Evolutionary conservation across 1,284 basidiomycete species (phyloP).

Genomic region (Moesziomyces globuligerus): DNA sequence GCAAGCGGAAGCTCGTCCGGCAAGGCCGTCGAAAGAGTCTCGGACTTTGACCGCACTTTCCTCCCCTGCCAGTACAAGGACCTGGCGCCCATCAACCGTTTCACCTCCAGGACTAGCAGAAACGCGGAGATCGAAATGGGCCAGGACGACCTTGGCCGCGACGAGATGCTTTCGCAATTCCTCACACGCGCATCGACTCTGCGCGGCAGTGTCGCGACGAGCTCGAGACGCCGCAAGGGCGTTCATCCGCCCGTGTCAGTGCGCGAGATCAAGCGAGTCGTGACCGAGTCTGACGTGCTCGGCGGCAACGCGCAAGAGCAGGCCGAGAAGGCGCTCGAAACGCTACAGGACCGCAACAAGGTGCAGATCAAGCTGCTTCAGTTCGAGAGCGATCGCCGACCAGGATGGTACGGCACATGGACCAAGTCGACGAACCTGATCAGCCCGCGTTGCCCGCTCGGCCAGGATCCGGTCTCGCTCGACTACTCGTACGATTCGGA

Average conservation of each 20-base stretch:
- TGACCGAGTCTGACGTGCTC: constrained; percentile 63
- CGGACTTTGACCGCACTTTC: constrained; percentile 63
- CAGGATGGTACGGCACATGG: constrained; percentile 64
- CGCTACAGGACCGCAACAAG: constrained; percentile 54
- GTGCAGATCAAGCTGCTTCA: constrained; percentile 63
- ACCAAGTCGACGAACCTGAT: constrained; percentile 63
- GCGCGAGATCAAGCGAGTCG: constrained; percentile 61
- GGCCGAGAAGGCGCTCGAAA: constrained; percentile 51
- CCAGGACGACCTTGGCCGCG: constrained; percentile 14
- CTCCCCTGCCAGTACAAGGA: constrained; percentile 62
- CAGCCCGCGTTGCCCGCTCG: constrained; percentile 56
- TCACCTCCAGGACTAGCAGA: constrained; percentile 8
- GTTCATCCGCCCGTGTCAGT: constrained; percentile 57
- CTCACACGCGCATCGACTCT: constrained; percentile 16
- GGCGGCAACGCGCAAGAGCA: constrained; percentile 60
- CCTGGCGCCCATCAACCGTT: constrained; percentile 61
- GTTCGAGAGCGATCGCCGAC: constrained; percentile 61
- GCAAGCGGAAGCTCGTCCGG: constrained; percentile 11
- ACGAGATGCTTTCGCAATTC: constrained; percentile 52
- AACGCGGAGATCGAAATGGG: constrained; percentile 18
- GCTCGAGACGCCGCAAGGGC: constrained; percentile 24
- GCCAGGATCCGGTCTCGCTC: constrained; percentile 62
- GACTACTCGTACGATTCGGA: constrained; percentile 66
- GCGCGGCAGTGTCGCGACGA: not conserved
- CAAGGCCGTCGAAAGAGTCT: constrained; percentile 13